phyloP scores from a whole-genome alignment of 2,329 filamentous ascomycete genomes.

The Scedosporium minutisporum region DNA sequence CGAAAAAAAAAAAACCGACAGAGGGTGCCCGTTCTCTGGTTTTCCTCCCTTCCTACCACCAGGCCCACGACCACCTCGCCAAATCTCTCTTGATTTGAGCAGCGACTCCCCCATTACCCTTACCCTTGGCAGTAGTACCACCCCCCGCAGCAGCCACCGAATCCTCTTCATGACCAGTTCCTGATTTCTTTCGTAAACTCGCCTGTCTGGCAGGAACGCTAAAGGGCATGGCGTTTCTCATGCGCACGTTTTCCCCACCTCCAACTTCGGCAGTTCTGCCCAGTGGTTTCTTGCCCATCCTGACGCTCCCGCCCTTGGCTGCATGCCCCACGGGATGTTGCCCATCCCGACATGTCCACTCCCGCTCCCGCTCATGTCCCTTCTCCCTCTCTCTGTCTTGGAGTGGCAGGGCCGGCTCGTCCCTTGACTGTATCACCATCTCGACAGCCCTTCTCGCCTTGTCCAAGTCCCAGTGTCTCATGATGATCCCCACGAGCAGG shows the following conservation, averaged over 20 bases:
- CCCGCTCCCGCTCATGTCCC: neutral
- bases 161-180: neutral
- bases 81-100: slow-evolving; percentile 4
- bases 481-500: slow-evolving; percentile 8
- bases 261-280: neutral
- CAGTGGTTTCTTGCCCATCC: neutral
- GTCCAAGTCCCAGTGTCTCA: slow-evolving; percentile 8
- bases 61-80: slow-evolving; percentile 12
- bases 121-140: neutral
- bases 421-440: neutral
- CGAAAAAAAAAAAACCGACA: too few species aligned
- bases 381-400: neutral
- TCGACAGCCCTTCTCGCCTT: slow-evolving; percentile 6
- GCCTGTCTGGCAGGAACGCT: slow-evolving; percentile 1
- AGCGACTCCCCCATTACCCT: neutral
- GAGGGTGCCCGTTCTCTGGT: too few species aligned
- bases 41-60: slow-evolving; percentile 6
- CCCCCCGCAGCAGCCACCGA: neutral
- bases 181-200: slow-evolving; percentile 1
- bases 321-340: neutral
- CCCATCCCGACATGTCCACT: neutral
- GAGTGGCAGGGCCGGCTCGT: neutral
- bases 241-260: neutral
- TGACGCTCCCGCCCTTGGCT: neutral
- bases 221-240: neutral